Evolutionary conservation across 345 rosid genomes (phyloP).

Genomic region (Boechera stricta): DNA sequence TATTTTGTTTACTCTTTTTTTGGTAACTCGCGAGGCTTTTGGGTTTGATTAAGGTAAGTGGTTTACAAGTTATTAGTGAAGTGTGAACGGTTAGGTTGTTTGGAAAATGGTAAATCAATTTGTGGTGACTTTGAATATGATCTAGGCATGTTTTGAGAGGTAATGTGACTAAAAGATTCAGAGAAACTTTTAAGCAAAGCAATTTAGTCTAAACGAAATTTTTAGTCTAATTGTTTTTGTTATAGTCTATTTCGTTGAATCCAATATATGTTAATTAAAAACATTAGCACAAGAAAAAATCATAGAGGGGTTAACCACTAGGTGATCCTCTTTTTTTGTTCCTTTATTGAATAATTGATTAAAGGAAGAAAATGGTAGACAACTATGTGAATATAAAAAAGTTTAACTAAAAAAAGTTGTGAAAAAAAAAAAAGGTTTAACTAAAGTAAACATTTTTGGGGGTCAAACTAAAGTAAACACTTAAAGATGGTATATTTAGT

Average conservation of each 20-base stretch:
- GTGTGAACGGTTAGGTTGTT: constrained; percentile 27
- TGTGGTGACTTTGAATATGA: constrained; percentile 31
- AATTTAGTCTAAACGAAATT: no score
- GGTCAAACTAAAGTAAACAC: constrained; percentile 16
- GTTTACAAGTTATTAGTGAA: constrained; percentile 34
- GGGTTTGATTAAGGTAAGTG: background rate
- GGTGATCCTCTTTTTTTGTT: background rate
- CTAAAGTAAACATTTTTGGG: background rate
- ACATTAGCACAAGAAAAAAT: constrained; percentile 1
- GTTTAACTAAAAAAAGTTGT: no score
- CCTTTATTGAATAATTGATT: background rate
- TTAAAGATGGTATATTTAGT: background rate
- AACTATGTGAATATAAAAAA: background rate
- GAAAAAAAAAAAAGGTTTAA: background rate
- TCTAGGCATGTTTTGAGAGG: constrained; percentile 5
- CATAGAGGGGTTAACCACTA: background rate
- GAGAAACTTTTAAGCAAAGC: background rate
- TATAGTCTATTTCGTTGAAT: background rate
- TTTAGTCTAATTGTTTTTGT: background rate
- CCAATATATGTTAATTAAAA: background rate
- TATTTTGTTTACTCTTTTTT: background rate
- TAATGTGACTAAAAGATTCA: background rate
- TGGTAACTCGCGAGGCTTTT: background rate
- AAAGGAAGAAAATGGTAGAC: constrained; percentile 22
- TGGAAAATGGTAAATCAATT: background rate